Evolutionary conservation across 2,329 filamentous ascomycete species (phyloP).

Genomic region (Neonectria neomacrospora): DNA sequence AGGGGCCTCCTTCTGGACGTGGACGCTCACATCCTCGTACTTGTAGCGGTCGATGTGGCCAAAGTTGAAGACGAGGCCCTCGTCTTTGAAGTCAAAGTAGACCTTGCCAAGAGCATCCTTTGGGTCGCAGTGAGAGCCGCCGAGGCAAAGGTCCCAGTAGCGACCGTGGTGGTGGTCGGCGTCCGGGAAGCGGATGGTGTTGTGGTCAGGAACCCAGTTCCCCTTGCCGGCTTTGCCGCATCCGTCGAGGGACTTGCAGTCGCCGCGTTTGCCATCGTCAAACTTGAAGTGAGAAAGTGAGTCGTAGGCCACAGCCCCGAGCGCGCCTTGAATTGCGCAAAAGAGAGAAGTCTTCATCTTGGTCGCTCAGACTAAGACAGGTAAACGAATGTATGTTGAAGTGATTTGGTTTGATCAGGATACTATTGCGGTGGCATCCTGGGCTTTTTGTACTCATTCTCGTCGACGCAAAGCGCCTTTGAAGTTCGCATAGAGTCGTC

Average conservation of each 20-base stretch:
- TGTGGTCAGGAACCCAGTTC: slow-evolving; percentile 42
- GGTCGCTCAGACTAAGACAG: slow-evolving; percentile 22
- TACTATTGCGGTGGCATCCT: slow-evolving; percentile 1
- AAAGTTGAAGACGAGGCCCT: slow-evolving; percentile 41
- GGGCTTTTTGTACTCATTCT: slow-evolving; percentile 34
- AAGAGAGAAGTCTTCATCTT: slow-evolving; percentile 42
- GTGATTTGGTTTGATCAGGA: slow-evolving; percentile 30
- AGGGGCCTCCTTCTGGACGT: slow-evolving; percentile 37
- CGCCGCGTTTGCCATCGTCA: slow-evolving; percentile 22
- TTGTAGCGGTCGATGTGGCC: slow-evolving; percentile 40
- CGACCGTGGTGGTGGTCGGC: slow-evolving; percentile 34
- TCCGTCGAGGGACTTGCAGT: slow-evolving; percentile 33
- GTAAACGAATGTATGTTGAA: slow-evolving; percentile 33
- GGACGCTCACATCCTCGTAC: slow-evolving; percentile 43
- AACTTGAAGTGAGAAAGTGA: slow-evolving; percentile 40
- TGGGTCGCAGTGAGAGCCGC: slow-evolving; percentile 34
- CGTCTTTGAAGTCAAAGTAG: slow-evolving; percentile 43
- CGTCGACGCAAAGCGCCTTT: background rate
- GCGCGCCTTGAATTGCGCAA: slow-evolving; percentile 40
- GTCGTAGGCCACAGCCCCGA: slow-evolving; percentile 39
- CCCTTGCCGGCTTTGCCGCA: slow-evolving; percentile 40
- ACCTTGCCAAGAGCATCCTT: slow-evolving; percentile 39
- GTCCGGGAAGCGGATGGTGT: slow-evolving; percentile 42
- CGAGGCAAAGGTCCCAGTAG: slow-evolving; percentile 42
- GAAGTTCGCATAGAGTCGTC: slow-evolving; percentile 4